phyloP scores from a whole-genome alignment of 805 yeast genomes.

The Yarrowia hollandica region DNA sequence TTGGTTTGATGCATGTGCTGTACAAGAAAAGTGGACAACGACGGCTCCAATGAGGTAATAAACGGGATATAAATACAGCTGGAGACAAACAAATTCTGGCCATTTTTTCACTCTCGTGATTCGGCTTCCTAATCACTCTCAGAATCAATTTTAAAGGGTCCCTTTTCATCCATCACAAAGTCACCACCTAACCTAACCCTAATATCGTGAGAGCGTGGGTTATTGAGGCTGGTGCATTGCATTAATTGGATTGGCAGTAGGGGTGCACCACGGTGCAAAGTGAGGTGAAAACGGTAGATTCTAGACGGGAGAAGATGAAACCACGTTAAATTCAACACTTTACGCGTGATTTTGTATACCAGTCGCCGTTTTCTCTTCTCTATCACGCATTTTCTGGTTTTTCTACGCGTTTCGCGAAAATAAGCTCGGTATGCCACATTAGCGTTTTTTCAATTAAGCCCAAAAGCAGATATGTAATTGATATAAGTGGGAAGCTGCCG shows the following conservation, averaged over 20 bases:
- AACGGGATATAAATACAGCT: not conserved
- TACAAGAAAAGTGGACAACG: not conserved
- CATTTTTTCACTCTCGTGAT: not conserved
- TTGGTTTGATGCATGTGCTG: conserved; percentile 13
- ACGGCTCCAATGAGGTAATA: not conserved
- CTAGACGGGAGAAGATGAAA: too few species aligned
- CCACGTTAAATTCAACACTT: not conserved
- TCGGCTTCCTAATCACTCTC: too few species aligned
- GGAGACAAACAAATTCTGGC: not conserved
- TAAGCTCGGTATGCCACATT: not conserved
- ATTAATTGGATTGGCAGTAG: conserved; percentile 19
- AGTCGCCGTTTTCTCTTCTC: not conserved
- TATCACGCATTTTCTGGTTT: not conserved
- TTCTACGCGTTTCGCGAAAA: not conserved
- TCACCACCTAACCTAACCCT: not conserved
- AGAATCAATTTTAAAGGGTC: too few species aligned
- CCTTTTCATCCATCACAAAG: too few species aligned
- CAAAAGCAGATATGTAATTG: conserved; percentile 16
- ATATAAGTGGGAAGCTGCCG: not conserved
- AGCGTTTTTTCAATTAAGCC: conserved; percentile 20
- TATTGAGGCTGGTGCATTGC: conserved; percentile 27
- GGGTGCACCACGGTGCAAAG: too few species aligned
- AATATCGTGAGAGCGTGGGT: conserved; percentile 5
- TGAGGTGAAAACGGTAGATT: too few species aligned
- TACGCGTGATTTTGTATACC: too few species aligned